Evolutionary conservation across 2,329 filamentous ascomycete genomes (phyloP), one percentile per base, ranked within the genome.

Genomic region (Nothopassalora personata): DNA sequence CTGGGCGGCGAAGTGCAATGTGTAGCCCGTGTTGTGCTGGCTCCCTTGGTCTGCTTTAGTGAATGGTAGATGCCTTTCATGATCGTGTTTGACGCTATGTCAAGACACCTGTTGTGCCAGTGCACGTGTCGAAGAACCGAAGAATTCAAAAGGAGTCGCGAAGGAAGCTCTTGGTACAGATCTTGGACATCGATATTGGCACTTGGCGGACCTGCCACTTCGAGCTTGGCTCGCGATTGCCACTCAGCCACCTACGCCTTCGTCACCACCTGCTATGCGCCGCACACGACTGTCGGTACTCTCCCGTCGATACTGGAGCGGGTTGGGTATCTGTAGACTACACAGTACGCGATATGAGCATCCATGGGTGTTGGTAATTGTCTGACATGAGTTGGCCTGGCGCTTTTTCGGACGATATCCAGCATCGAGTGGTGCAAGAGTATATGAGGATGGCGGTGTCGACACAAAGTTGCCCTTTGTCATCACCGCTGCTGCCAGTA

Each of bases 241-340:
- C 36, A n/a, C 73, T 65, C 66, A 0, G 68, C 71, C 2, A 76
- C 73, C 3, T 62, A 75, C 56, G 55, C 49, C 53, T 28, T 54
- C 60, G 47, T 48, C 31, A 52, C 43, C 51, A 13, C 36, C 2
- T 34, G 36, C 36, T 43, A 43, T 43, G 36, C 10, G 36, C 11
- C 36, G 36, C 36, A 15, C 2, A 13, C 5, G 36, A 43, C 15
- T 13, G 10, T 6, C 11, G 11, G 10, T n/a, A 23, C 23, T 23
- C 33, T 8, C 13, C 33, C 33, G 33, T 34, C 33, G 33, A 4
- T 43, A n/a, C 5, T 43, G 10, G 15, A 43, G 10, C 36, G 2
- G 2, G 36, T 7, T 34, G 2, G 15, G 36, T 43, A n/a, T 43
- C 36, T 34, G 31, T 8, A 11, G 31, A 34, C 31, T 23, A 23